Conservation (phyloP, 345 rosid genomes). For the Brassica juncea region DNA sequence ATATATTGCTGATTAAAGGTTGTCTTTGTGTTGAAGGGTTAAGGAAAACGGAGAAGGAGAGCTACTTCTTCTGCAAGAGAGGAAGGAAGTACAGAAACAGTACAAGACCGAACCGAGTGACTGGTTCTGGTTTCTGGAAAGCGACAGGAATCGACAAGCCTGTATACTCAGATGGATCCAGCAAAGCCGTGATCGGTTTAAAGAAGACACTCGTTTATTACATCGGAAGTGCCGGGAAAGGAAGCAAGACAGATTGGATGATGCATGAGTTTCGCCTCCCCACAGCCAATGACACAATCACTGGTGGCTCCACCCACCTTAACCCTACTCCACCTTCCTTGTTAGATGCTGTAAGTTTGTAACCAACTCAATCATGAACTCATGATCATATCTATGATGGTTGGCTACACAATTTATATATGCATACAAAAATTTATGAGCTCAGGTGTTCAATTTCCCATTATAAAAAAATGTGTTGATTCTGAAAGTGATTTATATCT, state of each 20-base stretch:
- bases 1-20: neutral
- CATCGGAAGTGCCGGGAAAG: constrained; percentile 89
- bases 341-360: constrained; percentile 65
- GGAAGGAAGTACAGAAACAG: constrained; percentile 93
- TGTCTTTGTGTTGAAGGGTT: constrained; percentile 20
- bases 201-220: constrained; percentile 92
- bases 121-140: constrained; percentile 96
- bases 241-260: constrained; percentile 98
- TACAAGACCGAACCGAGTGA: constrained; percentile 87
- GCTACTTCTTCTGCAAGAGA: constrained; percentile 82
- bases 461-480: neutral
- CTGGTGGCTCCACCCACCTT: constrained; percentile 7
- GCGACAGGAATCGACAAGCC: constrained; percentile 96
- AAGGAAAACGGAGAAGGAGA: constrained; percentile 56
- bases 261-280: constrained; percentile 99
- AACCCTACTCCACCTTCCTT: constrained; percentile 33
- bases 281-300: constrained; percentile 26
- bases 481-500: neutral
- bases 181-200: constrained; percentile 64
- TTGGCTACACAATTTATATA: neutral
- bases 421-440: neutral
- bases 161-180: constrained; percentile 49
- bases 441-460: neutral
- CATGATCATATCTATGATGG: constrained; percentile 3
- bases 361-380: neutral